These are phyloP conservation scores for Thielaviopsis cerberus DNA, from an alignment of 2,329 filamentous ascomycete genomes.

Conservation along the genomic window DNA sequence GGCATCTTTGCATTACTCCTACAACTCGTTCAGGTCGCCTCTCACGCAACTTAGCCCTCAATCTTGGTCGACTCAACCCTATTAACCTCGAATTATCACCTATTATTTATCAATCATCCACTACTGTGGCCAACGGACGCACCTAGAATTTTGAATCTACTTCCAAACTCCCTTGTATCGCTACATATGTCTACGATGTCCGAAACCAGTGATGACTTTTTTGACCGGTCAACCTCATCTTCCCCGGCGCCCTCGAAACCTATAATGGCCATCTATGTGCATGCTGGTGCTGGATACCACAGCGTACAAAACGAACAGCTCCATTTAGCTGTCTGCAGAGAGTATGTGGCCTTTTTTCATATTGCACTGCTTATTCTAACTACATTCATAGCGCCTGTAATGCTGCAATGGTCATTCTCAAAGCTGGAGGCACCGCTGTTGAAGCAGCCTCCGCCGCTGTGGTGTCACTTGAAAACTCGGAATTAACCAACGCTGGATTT, in stretches of 20 bases:
- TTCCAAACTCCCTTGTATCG: not conserved
- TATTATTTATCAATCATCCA: not conserved
- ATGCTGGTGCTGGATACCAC: conserved; percentile 89
- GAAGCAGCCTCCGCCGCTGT: conserved; percentile 85
- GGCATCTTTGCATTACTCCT: not conserved
- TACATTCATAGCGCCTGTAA: conserved; percentile 5
- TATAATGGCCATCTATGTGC: conserved; percentile 70
- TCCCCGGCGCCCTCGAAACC: conserved; percentile 14
- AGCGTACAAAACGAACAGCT: conserved; percentile 67
- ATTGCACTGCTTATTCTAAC: not conserved
- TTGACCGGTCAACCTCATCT: not conserved
- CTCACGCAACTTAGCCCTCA: not conserved
- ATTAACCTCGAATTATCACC: not conserved
- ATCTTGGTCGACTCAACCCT: not conserved
- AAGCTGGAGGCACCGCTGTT: conserved; percentile 57
- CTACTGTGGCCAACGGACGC: not conserved
- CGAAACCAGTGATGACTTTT: not conserved
- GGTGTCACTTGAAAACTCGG: conserved; percentile 72
- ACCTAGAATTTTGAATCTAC: not conserved
- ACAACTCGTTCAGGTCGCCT: not conserved
- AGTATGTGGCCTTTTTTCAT: conserved; percentile 38
- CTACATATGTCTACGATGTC: not conserved
- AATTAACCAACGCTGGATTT: conserved; percentile 92
- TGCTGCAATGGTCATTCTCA: conserved; percentile 32
- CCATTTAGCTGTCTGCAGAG: conserved; percentile 71